phyloP scores from a whole-genome alignment of 495 filamentous ascomycete genomes.

The Rostrohypoxylon terebratum region DNA sequence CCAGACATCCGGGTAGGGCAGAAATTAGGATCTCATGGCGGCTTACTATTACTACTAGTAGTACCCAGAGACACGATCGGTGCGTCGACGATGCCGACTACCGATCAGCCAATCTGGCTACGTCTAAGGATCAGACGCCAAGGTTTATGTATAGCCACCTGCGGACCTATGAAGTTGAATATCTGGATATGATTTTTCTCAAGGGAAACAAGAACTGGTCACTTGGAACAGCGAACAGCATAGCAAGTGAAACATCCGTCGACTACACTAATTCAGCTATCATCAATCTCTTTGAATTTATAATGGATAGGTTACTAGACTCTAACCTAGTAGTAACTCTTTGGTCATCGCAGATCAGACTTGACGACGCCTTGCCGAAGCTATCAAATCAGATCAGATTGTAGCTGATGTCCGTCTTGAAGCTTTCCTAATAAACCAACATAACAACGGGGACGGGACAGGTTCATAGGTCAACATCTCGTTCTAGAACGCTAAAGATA shows the following conservation, averaged over 20 bases:
- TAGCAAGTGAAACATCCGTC: neutral
- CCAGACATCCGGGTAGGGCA: no score
- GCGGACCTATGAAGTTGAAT: constrained; percentile 2
- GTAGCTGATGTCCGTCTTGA: neutral
- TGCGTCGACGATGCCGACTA: neutral
- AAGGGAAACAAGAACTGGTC: constrained; percentile 1
- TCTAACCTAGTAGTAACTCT: no score
- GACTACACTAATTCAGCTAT: neutral
- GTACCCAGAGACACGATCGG: neutral
- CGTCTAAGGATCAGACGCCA: constrained; percentile 8
- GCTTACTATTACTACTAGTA: no score
- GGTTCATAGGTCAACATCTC: neutral
- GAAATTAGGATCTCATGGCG: neutral
- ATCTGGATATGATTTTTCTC: neutral
- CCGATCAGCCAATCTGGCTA: neutral
- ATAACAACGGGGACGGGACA: no score
- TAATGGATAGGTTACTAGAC: no score
- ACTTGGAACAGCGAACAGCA: no score
- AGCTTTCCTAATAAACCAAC: neutral
- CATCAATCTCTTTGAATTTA: neutral
- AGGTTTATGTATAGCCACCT: neutral
- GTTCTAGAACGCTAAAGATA: neutral
- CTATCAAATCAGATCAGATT: no score
- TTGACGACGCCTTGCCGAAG: no score
- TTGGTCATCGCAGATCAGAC: no score